phyloP scores from a whole-genome alignment of 345 rosid genomes.

The Salix dunnii region DNA sequence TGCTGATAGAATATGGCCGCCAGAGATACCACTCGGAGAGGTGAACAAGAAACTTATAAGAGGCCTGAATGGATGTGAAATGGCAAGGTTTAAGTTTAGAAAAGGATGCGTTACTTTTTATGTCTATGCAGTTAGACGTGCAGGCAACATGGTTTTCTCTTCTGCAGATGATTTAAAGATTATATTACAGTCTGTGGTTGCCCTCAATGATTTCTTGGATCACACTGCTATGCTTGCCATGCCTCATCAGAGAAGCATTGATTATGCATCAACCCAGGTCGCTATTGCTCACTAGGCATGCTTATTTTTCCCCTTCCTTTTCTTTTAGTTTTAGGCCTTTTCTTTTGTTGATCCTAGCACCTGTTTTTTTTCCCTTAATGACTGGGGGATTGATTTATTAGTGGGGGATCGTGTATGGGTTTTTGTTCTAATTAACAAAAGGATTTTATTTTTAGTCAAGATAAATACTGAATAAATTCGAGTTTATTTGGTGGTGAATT shows the following conservation, averaged over 20 bases:
- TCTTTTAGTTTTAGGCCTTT: slow-evolving; percentile 4
- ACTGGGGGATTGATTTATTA: slow-evolving; percentile 42
- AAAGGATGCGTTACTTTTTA: slow-evolving; percentile 98
- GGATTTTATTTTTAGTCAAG: slow-evolving; percentile 13
- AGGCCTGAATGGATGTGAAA: slow-evolving; percentile 58
- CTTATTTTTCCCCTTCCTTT: neutral
- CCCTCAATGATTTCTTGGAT: slow-evolving; percentile 92
- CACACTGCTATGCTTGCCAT: slow-evolving; percentile 91
- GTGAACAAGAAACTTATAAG: slow-evolving; percentile 82
- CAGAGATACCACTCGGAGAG: slow-evolving; percentile 80
- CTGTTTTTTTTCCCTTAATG: slow-evolving; percentile 7
- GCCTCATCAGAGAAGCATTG: slow-evolving; percentile 85
- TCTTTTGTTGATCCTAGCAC: slow-evolving; percentile 4
- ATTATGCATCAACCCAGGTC: slow-evolving; percentile 42
- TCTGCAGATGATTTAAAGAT: slow-evolving; percentile 75
- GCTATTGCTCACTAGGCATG: slow-evolving; percentile 69
- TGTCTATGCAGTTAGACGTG: slow-evolving; percentile 69
- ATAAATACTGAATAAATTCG: slow-evolving; percentile 16
- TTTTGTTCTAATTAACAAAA: neutral
- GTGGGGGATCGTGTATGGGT: slow-evolving; percentile 14
- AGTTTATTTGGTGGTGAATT: neutral
- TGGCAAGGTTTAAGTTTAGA: slow-evolving; percentile 92
- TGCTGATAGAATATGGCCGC: slow-evolving; percentile 66
- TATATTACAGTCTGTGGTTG: slow-evolving; percentile 76
- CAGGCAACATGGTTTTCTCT: slow-evolving; percentile 53